phyloP scores from a whole-genome alignment of 495 filamentous ascomycete species.

The Podospora anserina region DNA sequence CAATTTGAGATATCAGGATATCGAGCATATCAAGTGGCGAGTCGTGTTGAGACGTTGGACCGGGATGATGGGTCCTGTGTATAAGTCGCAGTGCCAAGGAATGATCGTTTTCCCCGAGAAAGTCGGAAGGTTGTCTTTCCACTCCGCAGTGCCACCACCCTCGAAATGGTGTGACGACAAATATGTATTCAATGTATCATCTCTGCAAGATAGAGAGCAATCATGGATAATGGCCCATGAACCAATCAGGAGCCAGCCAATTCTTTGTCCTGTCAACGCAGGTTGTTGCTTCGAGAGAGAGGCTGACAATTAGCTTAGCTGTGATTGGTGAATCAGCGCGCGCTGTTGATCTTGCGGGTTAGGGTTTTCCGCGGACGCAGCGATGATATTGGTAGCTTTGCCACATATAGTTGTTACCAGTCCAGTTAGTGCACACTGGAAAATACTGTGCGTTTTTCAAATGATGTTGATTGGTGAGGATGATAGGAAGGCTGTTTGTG shows the following conservation, averaged over 20 bases:
- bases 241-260: not conserved
- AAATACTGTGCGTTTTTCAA: no score
- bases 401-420: no score
- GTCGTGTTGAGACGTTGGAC: not conserved
- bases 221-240: not conserved
- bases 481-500: no score
- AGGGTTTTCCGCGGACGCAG: not conserved
- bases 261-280: not conserved
- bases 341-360: not conserved
- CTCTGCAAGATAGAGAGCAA: not conserved
- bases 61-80: not conserved
- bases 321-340: not conserved
- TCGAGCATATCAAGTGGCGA: not conserved
- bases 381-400: no score
- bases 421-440: no score
- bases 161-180: not conserved
- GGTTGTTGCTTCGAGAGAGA: not conserved
- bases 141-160: not conserved
- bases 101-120: not conserved
- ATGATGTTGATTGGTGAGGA: no score
- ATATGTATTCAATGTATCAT: not conserved
- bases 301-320: not conserved
- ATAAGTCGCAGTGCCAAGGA: conserved; percentile 3
- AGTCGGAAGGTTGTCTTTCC: not conserved
- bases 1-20: no score